phyloP scores from a whole-genome alignment of 2,329 filamentous ascomycete genomes.

The Aspergillus tamarii region DNA sequence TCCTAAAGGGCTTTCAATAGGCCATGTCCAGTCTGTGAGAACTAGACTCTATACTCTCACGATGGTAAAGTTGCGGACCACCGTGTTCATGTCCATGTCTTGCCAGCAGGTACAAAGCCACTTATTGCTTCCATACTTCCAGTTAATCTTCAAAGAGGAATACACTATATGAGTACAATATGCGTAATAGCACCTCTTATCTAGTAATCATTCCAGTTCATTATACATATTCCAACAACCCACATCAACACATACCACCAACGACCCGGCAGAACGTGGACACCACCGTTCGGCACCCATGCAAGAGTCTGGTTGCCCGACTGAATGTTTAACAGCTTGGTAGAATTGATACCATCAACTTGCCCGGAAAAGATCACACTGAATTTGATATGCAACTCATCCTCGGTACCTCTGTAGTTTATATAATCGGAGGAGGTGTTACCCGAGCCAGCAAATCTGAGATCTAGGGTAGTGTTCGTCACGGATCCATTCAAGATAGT shows the following conservation, averaged over 20 bases:
- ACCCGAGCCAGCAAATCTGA: neutral
- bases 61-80: no score
- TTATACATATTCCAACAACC: neutral
- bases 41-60: no score
- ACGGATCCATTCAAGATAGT: neutral
- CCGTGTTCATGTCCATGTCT: no score
- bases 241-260: neutral
- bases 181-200: neutral
- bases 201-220: no score
- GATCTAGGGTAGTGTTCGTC: neutral
- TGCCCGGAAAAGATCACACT: neutral
- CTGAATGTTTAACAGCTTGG: neutral
- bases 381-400: neutral
- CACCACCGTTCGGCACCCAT: neutral
- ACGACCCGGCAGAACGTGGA: neutral
- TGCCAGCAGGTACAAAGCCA: no score
- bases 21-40: no score
- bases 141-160: no score
- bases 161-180: no score
- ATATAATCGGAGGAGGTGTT: neutral
- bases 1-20: no score
- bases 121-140: no score
- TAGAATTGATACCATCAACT: slow-evolving; percentile 4
- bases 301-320: neutral
- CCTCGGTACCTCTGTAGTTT: neutral